Percentiles rank a stretch among this genome's conserved stretches.
These are phyloP conservation scores for Onygena corvina DNA, from an alignment of 2,329 filamentous ascomycete genomes.

Conservation along the genomic window DNA sequence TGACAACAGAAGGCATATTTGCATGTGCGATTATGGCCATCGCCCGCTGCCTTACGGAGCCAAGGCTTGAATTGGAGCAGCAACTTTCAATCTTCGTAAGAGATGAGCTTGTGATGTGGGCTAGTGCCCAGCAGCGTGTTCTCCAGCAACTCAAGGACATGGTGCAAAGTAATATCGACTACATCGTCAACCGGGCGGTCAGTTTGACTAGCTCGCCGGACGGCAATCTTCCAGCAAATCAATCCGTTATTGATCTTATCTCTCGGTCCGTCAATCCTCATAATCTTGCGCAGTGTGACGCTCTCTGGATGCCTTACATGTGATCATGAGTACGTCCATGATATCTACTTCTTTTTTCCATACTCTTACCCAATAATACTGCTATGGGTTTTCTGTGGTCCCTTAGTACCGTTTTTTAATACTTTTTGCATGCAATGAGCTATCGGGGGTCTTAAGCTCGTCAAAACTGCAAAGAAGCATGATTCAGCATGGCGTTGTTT, in stretches of 20 bases:
- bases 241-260: slow-evolving; percentile 91
- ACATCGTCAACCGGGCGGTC: slow-evolving; percentile 81
- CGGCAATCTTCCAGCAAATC: slow-evolving; percentile 77
- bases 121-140: slow-evolving; percentile 62
- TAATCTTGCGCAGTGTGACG: slow-evolving; percentile 76
- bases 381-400: not conserved
- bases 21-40: slow-evolving; percentile 94
- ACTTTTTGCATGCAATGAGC: slow-evolving; percentile 7
- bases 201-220: slow-evolving; percentile 67
- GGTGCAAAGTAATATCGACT: slow-evolving; percentile 75
- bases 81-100: slow-evolving; percentile 88
- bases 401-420: slow-evolving; percentile 10
- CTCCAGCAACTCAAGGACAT: slow-evolving; percentile 58
- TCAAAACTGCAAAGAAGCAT: not conserved
- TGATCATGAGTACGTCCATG: not conserved
- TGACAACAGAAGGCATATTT: slow-evolving; percentile 93
- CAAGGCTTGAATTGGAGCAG: slow-evolving; percentile 72
- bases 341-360: slow-evolving; percentile 9
- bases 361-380: slow-evolving; percentile 1
- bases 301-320: slow-evolving; percentile 94
- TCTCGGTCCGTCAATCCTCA: slow-evolving; percentile 86
- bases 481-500: slow-evolving; percentile 3
- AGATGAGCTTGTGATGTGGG: slow-evolving; percentile 98
- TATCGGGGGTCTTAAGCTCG: not conserved
- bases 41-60: slow-evolving; percentile 82